Percentiles rank a stretch among this genome's conserved stretches.
Evolutionary conservation across 2,329 filamentous ascomycete genomes (phyloP).

Genomic region (Colletotrichum sansevieriae): DNA sequence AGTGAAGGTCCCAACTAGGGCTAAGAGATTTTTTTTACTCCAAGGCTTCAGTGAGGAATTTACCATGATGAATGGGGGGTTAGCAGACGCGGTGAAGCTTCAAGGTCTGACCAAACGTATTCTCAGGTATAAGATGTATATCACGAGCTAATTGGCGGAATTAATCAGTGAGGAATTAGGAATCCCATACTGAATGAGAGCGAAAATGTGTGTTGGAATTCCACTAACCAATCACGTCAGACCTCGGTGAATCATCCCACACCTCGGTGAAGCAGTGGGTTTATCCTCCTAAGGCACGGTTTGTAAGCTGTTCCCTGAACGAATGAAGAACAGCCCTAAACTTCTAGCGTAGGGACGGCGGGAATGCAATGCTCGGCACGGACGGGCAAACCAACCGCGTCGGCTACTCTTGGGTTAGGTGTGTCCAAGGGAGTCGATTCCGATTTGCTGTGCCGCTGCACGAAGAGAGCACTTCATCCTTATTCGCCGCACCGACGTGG

Average conservation of each 20-base stretch:
- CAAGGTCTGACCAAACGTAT: no score
- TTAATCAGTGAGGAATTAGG: neutral
- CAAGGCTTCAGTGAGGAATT: neutral
- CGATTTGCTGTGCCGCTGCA: neutral
- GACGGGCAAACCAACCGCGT: no score
- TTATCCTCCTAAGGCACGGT: neutral
- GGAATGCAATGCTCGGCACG: no score
- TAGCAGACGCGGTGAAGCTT: neutral
- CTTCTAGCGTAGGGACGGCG: no score
- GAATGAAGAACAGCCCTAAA: neutral
- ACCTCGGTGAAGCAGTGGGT: slow-evolving; percentile 19
- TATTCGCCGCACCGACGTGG: no score
- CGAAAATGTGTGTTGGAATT: slow-evolving; percentile 39
- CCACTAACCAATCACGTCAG: slow-evolving; percentile 38
- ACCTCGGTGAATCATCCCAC: slow-evolving; percentile 7
- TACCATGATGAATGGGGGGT: slow-evolving; percentile 1
- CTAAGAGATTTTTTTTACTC: neutral
- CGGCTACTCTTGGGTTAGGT: slow-evolving; percentile 2
- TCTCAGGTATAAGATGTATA: no score
- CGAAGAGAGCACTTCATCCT: neutral
- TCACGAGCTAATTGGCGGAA: neutral
- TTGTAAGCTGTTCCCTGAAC: no score
- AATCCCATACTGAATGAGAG: neutral
- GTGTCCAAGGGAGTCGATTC: neutral
- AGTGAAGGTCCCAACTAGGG: neutral